A percentile compares a stretch with the other conserved stretches of the same genome.
phyloP scores from a whole-genome alignment of 2,329 filamentous ascomycete species.

The Calonectria montana region DNA sequence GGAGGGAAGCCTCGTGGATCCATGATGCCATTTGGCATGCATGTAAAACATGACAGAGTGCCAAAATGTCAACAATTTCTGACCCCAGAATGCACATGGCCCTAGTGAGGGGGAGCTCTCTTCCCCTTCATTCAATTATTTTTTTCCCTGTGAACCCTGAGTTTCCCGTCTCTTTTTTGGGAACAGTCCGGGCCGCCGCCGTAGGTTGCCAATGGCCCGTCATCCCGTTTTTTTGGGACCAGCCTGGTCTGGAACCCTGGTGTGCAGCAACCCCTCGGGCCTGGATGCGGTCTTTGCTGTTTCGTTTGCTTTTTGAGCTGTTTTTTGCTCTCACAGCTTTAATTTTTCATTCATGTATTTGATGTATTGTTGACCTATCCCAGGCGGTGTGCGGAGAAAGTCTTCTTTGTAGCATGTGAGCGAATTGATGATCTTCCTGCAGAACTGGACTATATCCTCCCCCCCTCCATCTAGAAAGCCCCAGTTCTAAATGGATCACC shows the following conservation, averaged over 20 bases:
- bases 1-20: neutral
- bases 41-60: neutral
- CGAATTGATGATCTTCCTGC: constrained; percentile 7
- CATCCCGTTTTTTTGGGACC: constrained; percentile 6
- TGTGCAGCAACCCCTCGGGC: neutral
- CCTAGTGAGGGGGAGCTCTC: neutral
- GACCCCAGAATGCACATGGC: neutral
- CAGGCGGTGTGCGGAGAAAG: neutral
- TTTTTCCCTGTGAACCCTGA: neutral
- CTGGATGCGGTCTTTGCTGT: neutral
- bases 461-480: neutral
- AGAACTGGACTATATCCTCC: neutral
- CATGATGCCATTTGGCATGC: neutral
- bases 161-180: neutral
- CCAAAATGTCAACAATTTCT: neutral
- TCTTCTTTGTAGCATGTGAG: neutral
- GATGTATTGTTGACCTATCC: neutral
- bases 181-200: constrained; percentile 3
- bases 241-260: constrained; percentile 4
- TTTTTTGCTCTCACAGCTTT: neutral
- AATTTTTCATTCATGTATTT: neutral
- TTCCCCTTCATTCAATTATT: neutral
- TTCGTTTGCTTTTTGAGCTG: neutral
- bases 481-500: neutral
- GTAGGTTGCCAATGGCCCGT: constrained; percentile 5